Percentiles rank a stretch among this genome's conserved stretches.
phyloP scores from a whole-genome alignment of 192 early-diverging fungal genomes.

The Coemansia sp. region DNA sequence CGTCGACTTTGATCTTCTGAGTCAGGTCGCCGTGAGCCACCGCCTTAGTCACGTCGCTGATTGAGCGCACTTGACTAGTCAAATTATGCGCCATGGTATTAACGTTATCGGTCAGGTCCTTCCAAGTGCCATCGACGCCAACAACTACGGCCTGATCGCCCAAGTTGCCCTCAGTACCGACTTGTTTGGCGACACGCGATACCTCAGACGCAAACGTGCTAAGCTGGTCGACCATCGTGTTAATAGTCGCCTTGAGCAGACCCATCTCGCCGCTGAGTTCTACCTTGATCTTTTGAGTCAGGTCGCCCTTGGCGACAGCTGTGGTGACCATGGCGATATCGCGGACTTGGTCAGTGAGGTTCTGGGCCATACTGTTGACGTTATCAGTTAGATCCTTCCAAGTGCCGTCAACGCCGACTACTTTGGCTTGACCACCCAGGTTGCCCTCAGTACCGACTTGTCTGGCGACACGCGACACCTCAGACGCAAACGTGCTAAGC shows the following conservation, averaged over 20 bases:
- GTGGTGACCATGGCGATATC: conserved; percentile 66
- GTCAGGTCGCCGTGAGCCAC: conserved; percentile 72
- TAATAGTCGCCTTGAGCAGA: conserved; percentile 64
- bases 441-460: conserved; percentile 65
- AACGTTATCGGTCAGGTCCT: conserved; percentile 73
- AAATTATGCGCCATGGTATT: conserved; percentile 74
- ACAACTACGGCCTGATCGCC: conserved; percentile 71
- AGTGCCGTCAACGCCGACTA: conserved; percentile 62
- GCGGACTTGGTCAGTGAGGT: conserved; percentile 68
- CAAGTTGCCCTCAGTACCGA: conserved; percentile 73
- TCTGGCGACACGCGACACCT: conserved; percentile 65
- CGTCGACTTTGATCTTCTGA: conserved; percentile 61
- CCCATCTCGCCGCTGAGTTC: conserved; percentile 62
- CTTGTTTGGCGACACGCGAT: conserved; percentile 68
- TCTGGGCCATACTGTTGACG: conserved; percentile 71
- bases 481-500: conserved; percentile 64
- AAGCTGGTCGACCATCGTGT: conserved; percentile 72
- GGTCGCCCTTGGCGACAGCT: conserved; percentile 62
- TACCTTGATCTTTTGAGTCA: conserved; percentile 59
- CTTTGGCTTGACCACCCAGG: conserved; percentile 62
- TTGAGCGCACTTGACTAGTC: conserved; percentile 71
- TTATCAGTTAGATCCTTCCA: conserved; percentile 70
- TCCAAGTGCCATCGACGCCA: conserved; percentile 72
- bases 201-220: conserved; percentile 71
- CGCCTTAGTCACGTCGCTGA: conserved; percentile 70